Conservation (phyloP, 371 early-diverging fungal genomes). For the Rhizopus stolonifer region DNA sequence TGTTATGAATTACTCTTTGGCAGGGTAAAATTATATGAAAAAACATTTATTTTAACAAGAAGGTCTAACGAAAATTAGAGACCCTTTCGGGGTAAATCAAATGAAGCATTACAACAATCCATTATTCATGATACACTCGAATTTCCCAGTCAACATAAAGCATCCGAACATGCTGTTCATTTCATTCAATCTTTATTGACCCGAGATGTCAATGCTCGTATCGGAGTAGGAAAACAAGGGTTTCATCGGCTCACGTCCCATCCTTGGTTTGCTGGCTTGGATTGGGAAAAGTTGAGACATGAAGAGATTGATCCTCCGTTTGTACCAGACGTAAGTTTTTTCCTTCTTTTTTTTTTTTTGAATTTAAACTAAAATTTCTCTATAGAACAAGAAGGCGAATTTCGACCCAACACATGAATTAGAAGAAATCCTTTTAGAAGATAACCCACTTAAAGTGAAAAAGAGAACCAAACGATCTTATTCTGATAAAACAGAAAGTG, state of each 20-base stretch:
- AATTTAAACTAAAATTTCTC: conserved; percentile 3
- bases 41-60: too few species aligned
- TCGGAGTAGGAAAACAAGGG: conserved; percentile 61
- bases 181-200: conserved; percentile 57
- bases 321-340: conserved; percentile 54
- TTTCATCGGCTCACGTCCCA: conserved; percentile 54
- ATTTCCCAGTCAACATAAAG: conserved; percentile 56
- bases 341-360: conserved; percentile 9
- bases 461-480: conserved; percentile 26
- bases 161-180: conserved; percentile 59
- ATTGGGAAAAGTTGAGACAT: conserved; percentile 55
- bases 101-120: conserved; percentile 69
- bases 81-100: conserved; percentile 83
- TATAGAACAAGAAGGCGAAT: conserved; percentile 66
- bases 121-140: conserved; percentile 59
- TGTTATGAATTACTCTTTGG: conserved; percentile 56
- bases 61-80: too few species aligned
- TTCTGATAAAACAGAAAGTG: background rate
- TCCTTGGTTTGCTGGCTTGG: conserved; percentile 58
- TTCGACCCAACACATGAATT: conserved; percentile 96
- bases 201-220: conserved; percentile 56
- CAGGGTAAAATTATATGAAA: too few species aligned
- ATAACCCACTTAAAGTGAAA: conserved; percentile 78
- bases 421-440: conserved; percentile 92
- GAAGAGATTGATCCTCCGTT: conserved; percentile 67